Conservation (phyloP, 345 rosid species). For the Bruguiera gymnorhiza region DNA sequence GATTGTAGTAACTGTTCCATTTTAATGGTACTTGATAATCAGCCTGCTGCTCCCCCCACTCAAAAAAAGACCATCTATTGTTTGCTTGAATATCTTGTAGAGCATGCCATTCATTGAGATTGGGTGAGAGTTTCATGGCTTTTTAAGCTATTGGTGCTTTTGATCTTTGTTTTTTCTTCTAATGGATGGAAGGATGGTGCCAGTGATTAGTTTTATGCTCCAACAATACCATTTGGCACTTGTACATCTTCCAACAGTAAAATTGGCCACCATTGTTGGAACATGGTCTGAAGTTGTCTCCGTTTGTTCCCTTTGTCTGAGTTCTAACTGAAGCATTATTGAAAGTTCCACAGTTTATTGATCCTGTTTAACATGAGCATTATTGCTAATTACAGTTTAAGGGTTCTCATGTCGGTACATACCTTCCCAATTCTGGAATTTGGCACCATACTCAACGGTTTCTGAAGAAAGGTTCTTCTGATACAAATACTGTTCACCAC, state of each 20-base stretch:
- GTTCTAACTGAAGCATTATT: constrained; percentile 9
- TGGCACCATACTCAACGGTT: constrained; percentile 92
- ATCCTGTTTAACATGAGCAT: constrained; percentile 8
- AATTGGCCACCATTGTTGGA: not conserved
- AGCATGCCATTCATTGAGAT: not conserved
- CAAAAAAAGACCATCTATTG: not conserved
- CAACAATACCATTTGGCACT: too few relatives aligned
- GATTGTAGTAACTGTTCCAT: too few relatives aligned
- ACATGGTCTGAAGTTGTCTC: not conserved
- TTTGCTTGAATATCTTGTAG: not conserved
- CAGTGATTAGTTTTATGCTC: too few relatives aligned
- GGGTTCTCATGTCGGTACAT: constrained; percentile 94
- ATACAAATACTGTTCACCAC: constrained; percentile 65
- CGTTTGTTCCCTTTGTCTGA: not conserved
- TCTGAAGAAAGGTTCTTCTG: constrained; percentile 59
- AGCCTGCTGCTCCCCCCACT: too few relatives aligned
- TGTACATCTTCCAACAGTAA: too few relatives aligned
- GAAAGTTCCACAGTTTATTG: not conserved
- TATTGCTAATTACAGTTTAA: constrained; percentile 52
- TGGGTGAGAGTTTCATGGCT: too few relatives aligned
- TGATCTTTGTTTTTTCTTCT: not conserved
- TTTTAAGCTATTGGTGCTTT: not conserved
- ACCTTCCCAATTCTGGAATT: constrained; percentile 90
- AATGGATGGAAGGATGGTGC: too few relatives aligned
- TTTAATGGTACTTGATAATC: too few relatives aligned